Conservation (phyloP, 2,329 filamentous ascomycete species). For the Cercospora sesami region DNA sequence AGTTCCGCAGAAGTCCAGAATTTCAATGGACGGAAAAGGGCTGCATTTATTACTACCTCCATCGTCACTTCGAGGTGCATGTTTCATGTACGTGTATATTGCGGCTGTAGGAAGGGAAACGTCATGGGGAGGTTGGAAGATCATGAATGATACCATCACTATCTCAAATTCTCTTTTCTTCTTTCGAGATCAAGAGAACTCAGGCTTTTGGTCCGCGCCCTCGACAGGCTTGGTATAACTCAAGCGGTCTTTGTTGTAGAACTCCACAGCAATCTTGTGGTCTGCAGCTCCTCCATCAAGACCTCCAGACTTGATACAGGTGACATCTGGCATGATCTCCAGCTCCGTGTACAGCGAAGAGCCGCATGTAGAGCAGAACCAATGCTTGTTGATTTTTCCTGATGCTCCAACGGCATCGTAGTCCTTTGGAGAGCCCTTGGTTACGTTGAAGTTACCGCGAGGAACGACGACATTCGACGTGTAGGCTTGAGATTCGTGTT, state of each 20-base stretch:
- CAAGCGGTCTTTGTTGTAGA: slow-evolving; percentile 55
- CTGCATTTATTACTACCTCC: background rate
- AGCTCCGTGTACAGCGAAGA: slow-evolving; percentile 54
- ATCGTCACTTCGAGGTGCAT: background rate
- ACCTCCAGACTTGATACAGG: slow-evolving; percentile 54
- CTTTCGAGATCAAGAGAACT: no score
- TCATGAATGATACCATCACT: background rate
- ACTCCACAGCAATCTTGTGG: slow-evolving; percentile 49
- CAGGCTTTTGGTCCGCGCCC: slow-evolving; percentile 53
- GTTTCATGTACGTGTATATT: background rate
- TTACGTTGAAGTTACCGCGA: slow-evolving; percentile 50
- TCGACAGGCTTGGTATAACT: slow-evolving; percentile 46
- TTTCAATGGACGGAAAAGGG: background rate
- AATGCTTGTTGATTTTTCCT: slow-evolving; percentile 58
- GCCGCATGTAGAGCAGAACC: slow-evolving; percentile 56
- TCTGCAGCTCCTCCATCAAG: slow-evolving; percentile 53
- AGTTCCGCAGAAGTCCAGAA: background rate
- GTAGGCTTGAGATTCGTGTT: slow-evolving; percentile 40
- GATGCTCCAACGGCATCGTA: slow-evolving; percentile 52
- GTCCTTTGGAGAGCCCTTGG: slow-evolving; percentile 51
- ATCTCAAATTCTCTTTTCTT: background rate
- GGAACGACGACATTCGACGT: slow-evolving; percentile 57
- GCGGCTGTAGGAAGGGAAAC: background rate
- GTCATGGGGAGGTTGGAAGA: background rate
- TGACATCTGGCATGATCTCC: slow-evolving; percentile 55